Conservation (phyloP, 2,329 filamentous ascomycete species). For the Didymella glomerata region DNA sequence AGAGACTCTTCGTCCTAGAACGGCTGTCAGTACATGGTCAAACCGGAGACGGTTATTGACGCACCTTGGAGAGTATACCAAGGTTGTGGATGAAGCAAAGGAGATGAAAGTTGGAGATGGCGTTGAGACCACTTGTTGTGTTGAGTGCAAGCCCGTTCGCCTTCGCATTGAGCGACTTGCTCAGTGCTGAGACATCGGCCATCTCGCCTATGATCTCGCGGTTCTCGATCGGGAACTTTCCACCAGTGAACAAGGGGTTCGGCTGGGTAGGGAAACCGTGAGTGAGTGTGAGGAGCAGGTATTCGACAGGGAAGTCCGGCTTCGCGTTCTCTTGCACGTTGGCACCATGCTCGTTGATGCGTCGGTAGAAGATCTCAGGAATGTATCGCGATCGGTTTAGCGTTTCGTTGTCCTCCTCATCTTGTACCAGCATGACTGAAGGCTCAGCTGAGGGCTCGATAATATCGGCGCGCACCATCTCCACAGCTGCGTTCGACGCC, state of each 20-base stretch:
- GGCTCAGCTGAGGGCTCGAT: conserved; percentile 95
- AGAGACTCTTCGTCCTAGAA: conserved; percentile 85
- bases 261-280: conserved; percentile 90
- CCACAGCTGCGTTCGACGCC: conserved; percentile 91
- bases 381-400: conserved; percentile 81
- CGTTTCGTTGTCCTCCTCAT: conserved; percentile 84
- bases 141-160: conserved; percentile 62
- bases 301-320: conserved; percentile 94
- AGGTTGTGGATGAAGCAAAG: conserved; percentile 86
- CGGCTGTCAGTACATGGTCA: conserved; percentile 3
- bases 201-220: conserved; percentile 84
- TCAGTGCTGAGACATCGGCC: conserved; percentile 77
- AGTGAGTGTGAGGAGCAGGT: conserved; percentile 92
- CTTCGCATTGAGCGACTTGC: conserved; percentile 71
- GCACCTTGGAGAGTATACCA: conserved; percentile 84
- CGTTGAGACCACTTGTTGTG: conserved; percentile 69
- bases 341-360: conserved; percentile 94
- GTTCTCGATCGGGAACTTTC: conserved; percentile 89
- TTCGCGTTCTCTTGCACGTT: conserved; percentile 98
- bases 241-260: conserved; percentile 76
- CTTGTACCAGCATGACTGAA: conserved; percentile 90
- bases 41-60: not conserved
- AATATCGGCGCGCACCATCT: conserved; percentile 96
- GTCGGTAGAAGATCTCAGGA: conserved; percentile 95
- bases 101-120: conserved; percentile 92